These are phyloP conservation scores for Rhodotorula sp. DNA, from an alignment of 1,284 basidiomycete genomes.

Conservation along the genomic window DNA sequence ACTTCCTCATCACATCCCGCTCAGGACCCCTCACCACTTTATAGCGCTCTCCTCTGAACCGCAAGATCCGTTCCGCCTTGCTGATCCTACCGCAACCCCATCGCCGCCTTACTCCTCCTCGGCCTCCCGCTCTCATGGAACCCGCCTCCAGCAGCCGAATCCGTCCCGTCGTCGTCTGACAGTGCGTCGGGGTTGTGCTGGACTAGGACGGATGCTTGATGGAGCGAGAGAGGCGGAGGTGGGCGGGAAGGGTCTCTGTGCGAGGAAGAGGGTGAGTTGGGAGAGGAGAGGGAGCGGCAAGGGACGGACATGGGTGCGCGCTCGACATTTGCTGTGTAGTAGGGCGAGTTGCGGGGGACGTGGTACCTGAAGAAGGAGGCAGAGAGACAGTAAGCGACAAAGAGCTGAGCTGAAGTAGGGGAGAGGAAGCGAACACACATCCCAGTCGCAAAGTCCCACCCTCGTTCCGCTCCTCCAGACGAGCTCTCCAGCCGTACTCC, in stretches of 20 bases:
- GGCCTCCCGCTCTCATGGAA: conserved; percentile 9
- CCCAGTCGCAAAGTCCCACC: conserved; percentile 8
- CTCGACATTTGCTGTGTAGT: not conserved
- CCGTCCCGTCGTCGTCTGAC: conserved; percentile 6
- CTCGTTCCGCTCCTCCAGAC: not conserved
- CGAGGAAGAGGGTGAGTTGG: not conserved
- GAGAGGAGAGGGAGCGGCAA: not conserved
- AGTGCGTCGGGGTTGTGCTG: conserved; percentile 3
- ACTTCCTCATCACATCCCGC: too few species aligned
- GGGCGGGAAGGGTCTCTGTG: not conserved
- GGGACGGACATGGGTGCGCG: not conserved
- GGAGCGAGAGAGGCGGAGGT: not conserved
- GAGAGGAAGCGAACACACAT: not conserved
- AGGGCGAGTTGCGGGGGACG: not conserved
- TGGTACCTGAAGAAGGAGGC: not conserved
- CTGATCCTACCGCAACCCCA: not conserved
- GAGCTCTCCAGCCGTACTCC: not conserved
- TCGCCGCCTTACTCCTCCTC: conserved; percentile 2
- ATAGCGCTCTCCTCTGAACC: too few species aligned
- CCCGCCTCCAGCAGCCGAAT: not conserved
- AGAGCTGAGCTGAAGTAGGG: too few species aligned
- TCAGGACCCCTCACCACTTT: too few species aligned
- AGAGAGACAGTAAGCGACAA: not conserved
- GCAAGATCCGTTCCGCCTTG: too few species aligned
- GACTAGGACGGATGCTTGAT: not conserved